phyloP scores from a whole-genome alignment of 2,329 filamentous ascomycete species.

The Thelonectria blattea region DNA sequence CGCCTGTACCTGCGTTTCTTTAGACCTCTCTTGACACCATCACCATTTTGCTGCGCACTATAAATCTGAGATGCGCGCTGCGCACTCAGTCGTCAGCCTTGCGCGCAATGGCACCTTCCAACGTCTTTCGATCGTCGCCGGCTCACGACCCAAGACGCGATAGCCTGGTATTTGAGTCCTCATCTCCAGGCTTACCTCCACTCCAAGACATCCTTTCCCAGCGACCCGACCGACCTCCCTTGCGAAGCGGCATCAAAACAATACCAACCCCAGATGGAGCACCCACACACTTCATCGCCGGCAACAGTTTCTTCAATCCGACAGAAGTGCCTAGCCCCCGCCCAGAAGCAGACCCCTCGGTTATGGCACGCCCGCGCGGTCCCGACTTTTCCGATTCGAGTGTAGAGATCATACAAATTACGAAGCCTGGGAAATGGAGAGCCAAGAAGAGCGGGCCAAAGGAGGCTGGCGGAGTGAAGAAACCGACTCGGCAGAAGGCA shows the following conservation, averaged over 20 bases:
- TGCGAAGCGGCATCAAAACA: slow-evolving; percentile 47
- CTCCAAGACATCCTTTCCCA: slow-evolving; percentile 55
- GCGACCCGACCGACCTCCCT: slow-evolving; percentile 38
- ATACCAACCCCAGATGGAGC: slow-evolving; percentile 46
- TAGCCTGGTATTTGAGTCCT: slow-evolving; percentile 47
- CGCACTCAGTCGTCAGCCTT: slow-evolving; percentile 46
- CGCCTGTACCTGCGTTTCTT: neutral
- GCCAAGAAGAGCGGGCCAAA: slow-evolving; percentile 21
- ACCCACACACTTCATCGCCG: slow-evolving; percentile 49
- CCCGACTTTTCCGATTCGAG: slow-evolving; percentile 31
- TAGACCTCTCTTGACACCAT: slow-evolving; percentile 16
- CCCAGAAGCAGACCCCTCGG: neutral
- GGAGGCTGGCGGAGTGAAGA: slow-evolving; percentile 19
- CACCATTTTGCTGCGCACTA: slow-evolving; percentile 40
- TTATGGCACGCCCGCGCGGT: slow-evolving; percentile 6
- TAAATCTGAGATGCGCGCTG: slow-evolving; percentile 52
- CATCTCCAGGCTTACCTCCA: slow-evolving; percentile 62
- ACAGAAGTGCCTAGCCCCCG: slow-evolving; percentile 27
- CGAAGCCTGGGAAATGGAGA: slow-evolving; percentile 30
- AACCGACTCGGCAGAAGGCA: slow-evolving; percentile 8
- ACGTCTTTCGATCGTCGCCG: slow-evolving; percentile 42
- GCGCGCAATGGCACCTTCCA: slow-evolving; percentile 43
- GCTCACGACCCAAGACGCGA: slow-evolving; percentile 41
- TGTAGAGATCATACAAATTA: slow-evolving; percentile 31
- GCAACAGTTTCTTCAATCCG: slow-evolving; percentile 46